Evolutionary conservation across 2,329 filamentous ascomycete genomes (phyloP), one percentile per base, ranked within the genome.

Genomic region (Pseudogymnoascus sp.): DNA sequence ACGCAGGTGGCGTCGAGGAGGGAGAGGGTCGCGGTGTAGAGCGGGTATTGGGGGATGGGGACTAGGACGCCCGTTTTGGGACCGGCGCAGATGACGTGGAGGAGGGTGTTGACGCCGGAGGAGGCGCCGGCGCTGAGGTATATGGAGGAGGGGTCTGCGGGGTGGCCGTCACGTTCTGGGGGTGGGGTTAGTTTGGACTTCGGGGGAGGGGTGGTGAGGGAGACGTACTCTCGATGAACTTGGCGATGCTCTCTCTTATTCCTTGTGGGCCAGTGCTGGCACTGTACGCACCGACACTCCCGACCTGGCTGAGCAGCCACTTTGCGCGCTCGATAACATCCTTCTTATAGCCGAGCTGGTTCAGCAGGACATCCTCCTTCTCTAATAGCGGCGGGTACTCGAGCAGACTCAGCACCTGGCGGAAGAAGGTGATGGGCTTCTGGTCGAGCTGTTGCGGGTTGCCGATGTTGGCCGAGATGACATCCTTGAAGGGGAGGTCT

Each of bases 391-490:
- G 76, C 0, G 95, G 95, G 80, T 97, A 93, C 82, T 99, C 95
- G 65, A 97, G 78, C 67, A 99, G 77, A 78, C 91, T 96, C 72
- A 95, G 84, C 28, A 99, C 95, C 79, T 99, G 93, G 70, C 95
- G 88, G 86, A 99, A 97, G 83, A 97, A 99, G 70, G 95, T 99
- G 72, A 99, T 93, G 72, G 95, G 95, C 82, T 97, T 96, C 83
- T 99, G 95, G 79, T 97, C 95, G 67, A 99, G 86, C 79, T 99
- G 95, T 78, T 99, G 95, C 3, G 95, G 95, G 81, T 99, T 99
- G 74, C 95, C 95, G 73, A 99, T 99, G 80, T 99, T 99, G 78
- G 95, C 95, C 67, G 90, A 93, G 79, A 99, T 93, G 77, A 99
- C 88, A 65, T 91, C 84, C 71, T 90, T 82, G 77, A 99, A 99